phyloP scores from a whole-genome alignment of 441 rosid species.

The Corymbia calophylla region DNA sequence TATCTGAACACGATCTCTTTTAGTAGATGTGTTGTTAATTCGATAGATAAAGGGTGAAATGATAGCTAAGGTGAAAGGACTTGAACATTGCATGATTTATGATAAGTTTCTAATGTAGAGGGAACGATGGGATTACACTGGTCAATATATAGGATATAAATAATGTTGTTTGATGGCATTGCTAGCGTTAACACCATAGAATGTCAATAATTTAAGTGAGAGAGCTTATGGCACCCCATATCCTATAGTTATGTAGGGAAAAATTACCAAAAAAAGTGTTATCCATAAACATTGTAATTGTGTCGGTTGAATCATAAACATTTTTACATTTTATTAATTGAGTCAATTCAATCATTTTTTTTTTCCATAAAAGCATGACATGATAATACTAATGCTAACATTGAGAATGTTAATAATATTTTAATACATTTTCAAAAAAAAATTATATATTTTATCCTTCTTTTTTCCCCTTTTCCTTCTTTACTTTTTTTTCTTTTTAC shows the following conservation, averaged over 20 bases:
- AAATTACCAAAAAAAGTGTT: background rate
- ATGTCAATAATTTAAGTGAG: background rate
- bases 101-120: fast-evolving
- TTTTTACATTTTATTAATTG: too few relatives aligned
- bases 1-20: background rate
- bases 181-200: fast-evolving
- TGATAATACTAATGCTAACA: fast-evolving
- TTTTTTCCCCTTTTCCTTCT: too few relatives aligned
- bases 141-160: background rate
- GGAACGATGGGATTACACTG: background rate
- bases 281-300: fast-evolving
- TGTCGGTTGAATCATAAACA: too few relatives aligned
- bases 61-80: fast-evolving
- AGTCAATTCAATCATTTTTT: background rate
- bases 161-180: background rate
- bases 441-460: too few relatives aligned
- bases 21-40: background rate
- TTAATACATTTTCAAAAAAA: too few relatives aligned
- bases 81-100: background rate
- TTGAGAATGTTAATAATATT: too few relatives aligned
- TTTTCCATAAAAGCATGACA: too few relatives aligned
- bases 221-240: background rate
- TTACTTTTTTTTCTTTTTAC: background rate
- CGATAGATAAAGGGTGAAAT: fast-evolving
- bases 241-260: background rate